Evolutionary conservation across 345 rosid genomes (phyloP).

Genomic region (Citrus mangshanensis): DNA sequence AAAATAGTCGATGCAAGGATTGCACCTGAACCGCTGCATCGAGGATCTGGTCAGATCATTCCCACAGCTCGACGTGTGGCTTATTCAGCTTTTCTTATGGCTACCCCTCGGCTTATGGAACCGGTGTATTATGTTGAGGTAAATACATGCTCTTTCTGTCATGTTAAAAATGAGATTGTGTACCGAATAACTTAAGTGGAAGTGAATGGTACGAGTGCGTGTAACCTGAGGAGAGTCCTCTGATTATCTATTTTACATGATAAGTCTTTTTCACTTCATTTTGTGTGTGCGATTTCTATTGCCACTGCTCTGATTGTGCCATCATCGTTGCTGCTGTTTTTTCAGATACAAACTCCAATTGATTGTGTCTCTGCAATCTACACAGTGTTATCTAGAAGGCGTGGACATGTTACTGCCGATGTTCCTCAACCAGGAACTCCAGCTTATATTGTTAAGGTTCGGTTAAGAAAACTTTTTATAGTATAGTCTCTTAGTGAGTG

Average conservation of each 20-base stretch:
- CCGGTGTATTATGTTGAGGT: conserved; percentile 99
- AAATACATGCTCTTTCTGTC: conserved; percentile 6
- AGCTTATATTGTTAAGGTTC: conserved; percentile 88
- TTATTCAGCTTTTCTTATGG: conserved; percentile 92
- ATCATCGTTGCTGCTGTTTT: conserved; percentile 3
- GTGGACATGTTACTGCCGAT: conserved; percentile 97
- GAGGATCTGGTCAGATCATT: conserved; percentile 97
- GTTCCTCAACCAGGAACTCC: conserved; percentile 99
- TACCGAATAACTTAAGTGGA: background rate
- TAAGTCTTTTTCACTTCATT: background rate
- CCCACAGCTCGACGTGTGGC: conserved; percentile 98
- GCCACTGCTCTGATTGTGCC: background rate
- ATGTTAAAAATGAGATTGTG: background rate
- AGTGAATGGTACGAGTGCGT: background rate
- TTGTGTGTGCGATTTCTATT: background rate
- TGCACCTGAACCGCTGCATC: conserved; percentile 84
- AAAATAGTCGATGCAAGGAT: conserved; percentile 96
- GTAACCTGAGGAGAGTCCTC: background rate
- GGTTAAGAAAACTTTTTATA: conserved; percentile 9
- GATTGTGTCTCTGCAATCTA: conserved; percentile 96
- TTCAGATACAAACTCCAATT: conserved; percentile 95
- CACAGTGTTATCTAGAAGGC: conserved; percentile 87
- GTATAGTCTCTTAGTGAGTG: background rate
- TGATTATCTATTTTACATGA: background rate
- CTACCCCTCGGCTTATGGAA: conserved; percentile 96